Base-by-base conservation (phyloP, 192 early-diverging fungal species). In the Coemansia sp. region DNA sequence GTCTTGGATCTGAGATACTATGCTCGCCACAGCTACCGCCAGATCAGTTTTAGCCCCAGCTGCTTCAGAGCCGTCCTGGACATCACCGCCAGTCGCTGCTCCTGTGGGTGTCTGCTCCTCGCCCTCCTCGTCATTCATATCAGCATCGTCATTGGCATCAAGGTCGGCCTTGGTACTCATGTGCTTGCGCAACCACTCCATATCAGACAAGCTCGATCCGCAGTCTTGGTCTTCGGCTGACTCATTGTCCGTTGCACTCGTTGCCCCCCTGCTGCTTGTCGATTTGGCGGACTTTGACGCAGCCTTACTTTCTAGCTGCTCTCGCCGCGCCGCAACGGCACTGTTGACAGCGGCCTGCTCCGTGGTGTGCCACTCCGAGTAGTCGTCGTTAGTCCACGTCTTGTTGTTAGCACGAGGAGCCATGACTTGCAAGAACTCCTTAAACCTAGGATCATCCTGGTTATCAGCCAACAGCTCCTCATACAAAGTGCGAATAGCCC, bases 341-440 rank as follows among this genome's bases (percentile, higher is more conserved):
- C 56, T 59, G 24, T 66, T 63, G 3, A 83, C 71, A 11, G 75
- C 80, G 0, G 63, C 70, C 48, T 71, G 51, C 61, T 82, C 79
- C 24, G 63, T 66, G 5, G 64, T 62, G 48, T 82, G 57, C 79
- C 69, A 82, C 34, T 68, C 70, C 2, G 65, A 56, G 26, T 77
- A 80, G 68, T 97, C 94, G 59, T 99, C 95, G 77, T 99, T 97
- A 3, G 90, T 87, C 96, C 96, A 98, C 3, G 93, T 92, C 66
- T 87, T 85, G 53, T 85, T 85, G 23, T 83, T 86, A 1, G 88
- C 84, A 26, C 95, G 87, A 3, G 94, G 90, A 34, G 88, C 70
- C 94, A 97, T 94, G 9, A 96, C 92, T 65, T 94, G 88, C 70
- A 96, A 71, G 69, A 90, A 93, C 72, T 99, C 96, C 56, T 89